These are phyloP conservation scores for Umbellularia californica DNA, from an alignment of 164 flowering plant genomes.

Conservation along the genomic window DNA sequence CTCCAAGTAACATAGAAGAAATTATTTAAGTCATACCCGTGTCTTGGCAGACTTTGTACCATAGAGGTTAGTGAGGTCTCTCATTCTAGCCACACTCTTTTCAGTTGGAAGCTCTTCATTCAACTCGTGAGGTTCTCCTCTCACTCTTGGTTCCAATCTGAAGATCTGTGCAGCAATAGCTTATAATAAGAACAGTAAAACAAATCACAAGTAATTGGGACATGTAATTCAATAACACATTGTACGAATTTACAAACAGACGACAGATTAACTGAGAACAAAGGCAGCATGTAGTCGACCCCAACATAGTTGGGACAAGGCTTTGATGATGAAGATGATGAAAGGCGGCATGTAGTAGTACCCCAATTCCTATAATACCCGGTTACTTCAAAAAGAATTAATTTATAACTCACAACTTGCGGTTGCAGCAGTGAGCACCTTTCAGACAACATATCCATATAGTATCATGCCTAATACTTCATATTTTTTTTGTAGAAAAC, in stretches of 20 bases:
- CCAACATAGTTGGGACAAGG: too few species aligned
- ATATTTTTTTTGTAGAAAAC: too few species aligned
- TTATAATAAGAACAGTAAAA: not conserved
- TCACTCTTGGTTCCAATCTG: constrained; percentile 62
- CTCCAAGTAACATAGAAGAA: not conserved
- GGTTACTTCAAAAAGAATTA: too few species aligned
- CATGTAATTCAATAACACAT: not conserved
- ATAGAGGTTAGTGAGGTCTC: constrained; percentile 26
- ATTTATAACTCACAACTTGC: too few species aligned
- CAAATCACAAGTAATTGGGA: not conserved
- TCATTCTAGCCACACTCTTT: constrained; percentile 18
- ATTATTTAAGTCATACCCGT: constrained; percentile 28
- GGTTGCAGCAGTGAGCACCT: too few species aligned
- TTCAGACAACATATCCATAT: too few species aligned
- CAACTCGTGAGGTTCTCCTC: constrained; percentile 16
- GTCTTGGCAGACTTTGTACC: constrained; percentile 48
- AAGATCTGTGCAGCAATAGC: constrained; percentile 56
- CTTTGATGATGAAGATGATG: too few species aligned
- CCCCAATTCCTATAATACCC: too few species aligned
- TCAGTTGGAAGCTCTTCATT: constrained; percentile 20
- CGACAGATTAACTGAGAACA: not conserved
- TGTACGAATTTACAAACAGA: not conserved
- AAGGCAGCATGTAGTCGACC: not conserved
- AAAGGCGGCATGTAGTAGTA: too few species aligned
- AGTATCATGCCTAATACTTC: too few species aligned